Evolutionary conservation across 208 protist genomes (phyloP), one percentile per base, ranked within the genome.

Genomic region (Crithidia bombi): DNA sequence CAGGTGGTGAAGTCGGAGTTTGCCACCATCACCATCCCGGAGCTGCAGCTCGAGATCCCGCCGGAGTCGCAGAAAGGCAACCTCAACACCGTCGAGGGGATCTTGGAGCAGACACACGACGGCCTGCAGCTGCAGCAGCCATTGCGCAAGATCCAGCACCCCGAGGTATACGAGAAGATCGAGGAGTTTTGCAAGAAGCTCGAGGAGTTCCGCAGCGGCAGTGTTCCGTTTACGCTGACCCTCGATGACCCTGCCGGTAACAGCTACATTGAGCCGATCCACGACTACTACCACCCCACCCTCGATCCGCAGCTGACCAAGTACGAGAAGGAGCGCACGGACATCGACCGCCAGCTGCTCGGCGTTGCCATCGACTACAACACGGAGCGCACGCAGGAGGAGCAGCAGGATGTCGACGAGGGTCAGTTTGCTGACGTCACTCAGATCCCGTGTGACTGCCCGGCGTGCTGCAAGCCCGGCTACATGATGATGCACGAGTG

Each of bases 11-110:
- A 98, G 68, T 97, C 93, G 23, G 90, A 98, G 66, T 95, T 85
- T 52, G 90, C 94, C 30, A 93, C 87, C 14, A 65, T 98, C 17
- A 78, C 56, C 1, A 94, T 99, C 64, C 96, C 95, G 10, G 84
- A 98, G 82, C 49, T 99, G 52, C 81, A 97, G 58, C 82, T 99
- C 47, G 96, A 98, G 83, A 97, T 98, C 19, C 93, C 96, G 17
- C 81, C 92, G 0, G 80, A 92, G 72, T 93, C 90, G 25, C 88
- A 95, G 75, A 89, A 85, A 51, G 96, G 94, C 21, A 73, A 84
- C 32, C 90, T 98, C 10, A 99, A 97, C 54, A 99, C 97, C 6
- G 83, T 99, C 21, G 96, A 99, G 75, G 97, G 97, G 36, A 82
- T 98, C 25, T 64, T 98, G 33, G 78, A 86, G 65, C 89, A 93